Evolutionary conservation across 202 grass and related monocot genomes (phyloP), one percentile per base, ranked within the genome.

Genomic region (Panicum hallii): DNA sequence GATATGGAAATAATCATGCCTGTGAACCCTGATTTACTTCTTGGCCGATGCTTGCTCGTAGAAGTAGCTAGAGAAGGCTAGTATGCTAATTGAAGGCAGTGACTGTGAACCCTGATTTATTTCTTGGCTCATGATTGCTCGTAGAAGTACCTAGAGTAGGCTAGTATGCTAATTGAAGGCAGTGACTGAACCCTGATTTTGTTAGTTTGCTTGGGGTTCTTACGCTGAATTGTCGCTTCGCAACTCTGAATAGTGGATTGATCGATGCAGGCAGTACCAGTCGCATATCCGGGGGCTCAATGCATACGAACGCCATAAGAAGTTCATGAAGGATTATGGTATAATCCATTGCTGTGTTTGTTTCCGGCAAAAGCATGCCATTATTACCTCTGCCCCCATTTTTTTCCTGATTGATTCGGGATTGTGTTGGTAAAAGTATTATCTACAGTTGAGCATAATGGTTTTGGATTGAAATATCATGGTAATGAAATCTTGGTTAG

Each of bases 251-350:
- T 49, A 0, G 52, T 32, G 40, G 14, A 77, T 63, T 44, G 28
- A 42, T 91, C 38, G 74, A 79, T 92, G 87, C 89, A 94, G 91
- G 87, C 91, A 97, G 52, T 97, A 97, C 83, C 94, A 97, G 74
- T 97, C 89, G 42, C 91, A 92, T 36, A 90, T 98, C 79, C 92
- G 87, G 32, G 93, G 95, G 63, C 93, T 98, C 28, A 98, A 95
- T 17, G 91, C 92, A 1, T 95, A 95, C 45, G 89, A 95, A 72
- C 92, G 92, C n/a, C 92, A 95, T 45, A 92, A 90, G 81, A 98
- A 95, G 68, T 98, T 95, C 85, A 98, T 98, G 90, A 95, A 82
- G 36, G 92, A 98, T 78, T 98, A 98, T 67, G 90, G 95, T 95
- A 86, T 41, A 26, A 12, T 69, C 26, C 66, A 4, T 23, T 77